Base-by-base conservation (phyloP, 305 asterid species). In the Fraxinus greggii region DNA sequence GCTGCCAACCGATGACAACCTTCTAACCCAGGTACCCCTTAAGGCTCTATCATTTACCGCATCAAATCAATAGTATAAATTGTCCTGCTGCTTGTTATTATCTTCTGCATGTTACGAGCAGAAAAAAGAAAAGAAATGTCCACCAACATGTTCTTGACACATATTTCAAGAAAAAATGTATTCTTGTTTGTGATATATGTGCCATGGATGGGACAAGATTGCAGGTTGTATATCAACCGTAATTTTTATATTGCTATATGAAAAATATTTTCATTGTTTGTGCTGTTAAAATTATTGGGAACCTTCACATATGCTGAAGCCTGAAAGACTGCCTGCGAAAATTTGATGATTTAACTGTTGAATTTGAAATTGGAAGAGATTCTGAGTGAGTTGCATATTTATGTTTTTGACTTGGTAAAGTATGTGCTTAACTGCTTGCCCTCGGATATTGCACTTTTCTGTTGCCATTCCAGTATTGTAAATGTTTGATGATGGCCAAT, bases 1-100 rank as follows among this genome's bases (percentile, higher is more conserved):
- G 87, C 95, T 93, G 70, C 97, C 98, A 36, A 90, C 97, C 31
- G 98, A 93, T 84, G 98, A 93, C 0, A 75, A 0, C 83, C 92
- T 93, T 72, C 95, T 90, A 40, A 29, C 89, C 10, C 95, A 89
- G 97, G 97, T 59, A 59, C 12, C 29, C 5, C 29, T 59, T 21
- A 1, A 59, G 69, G 29, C 69, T 59, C 29, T 59, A 59, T 59
- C 69, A 59, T 59, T 59, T 59, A 59, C 69, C 6, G 69, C 10
- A 21, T 21, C 69, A 59, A 21, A 59, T 59, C 69, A 59, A 5
- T 2, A 21, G 69, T 21, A 21, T 59, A 21, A 59, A 21, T 59
- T 59, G 13, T 21, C 28, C 67, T 7, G 28, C 7, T 48, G 4
- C 0, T 19, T 56, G 67, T 59, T 59, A 59, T 59, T 2, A 21